Evolutionary conservation across 441 rosid species (phyloP), one percentile per base, ranked within the genome.

Genomic region (Jatropha multifida): DNA sequence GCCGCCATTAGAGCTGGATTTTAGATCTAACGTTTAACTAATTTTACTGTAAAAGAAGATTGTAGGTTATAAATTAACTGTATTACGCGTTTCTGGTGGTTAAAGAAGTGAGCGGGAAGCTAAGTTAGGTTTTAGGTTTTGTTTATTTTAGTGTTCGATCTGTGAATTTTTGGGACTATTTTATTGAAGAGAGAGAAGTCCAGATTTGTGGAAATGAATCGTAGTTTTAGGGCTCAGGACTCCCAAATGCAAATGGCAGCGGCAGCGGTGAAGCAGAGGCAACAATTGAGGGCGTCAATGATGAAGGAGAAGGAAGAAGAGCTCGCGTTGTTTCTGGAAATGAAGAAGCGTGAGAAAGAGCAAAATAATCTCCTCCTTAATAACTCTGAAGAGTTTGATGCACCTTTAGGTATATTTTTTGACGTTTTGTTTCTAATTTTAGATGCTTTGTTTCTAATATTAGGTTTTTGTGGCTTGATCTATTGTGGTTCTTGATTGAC

Each of bases 261-360:
- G 17, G 83, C 92, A 68, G 87, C 82, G 56, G 83, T 78, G 84
- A 90, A 86, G 74, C 97, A 90, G 81, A 86, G 92, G 78, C 90
- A 87, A 75, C 95, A 89, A 55, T 87, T 92, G 73, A 85, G 90
- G 78, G 92, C 93, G 73, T 87, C 96, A 65, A 84, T 89, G 94
- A 79, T 85, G 90, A 92, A 86, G 83, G 97, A 93, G 76, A 93
- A 88, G 71, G 99, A 95, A 70, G 99, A 95, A 69, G 97, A 95
- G 79, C 94, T 93, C 2, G 87, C 94, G 3, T 72, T 95, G 89
- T 95, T 95, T 76, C 90, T 90, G 32, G 99, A 95, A 86, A 95
- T 95, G 98, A 90, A 86, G 38, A 89, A 86, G 69, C 90, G 93
- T n/a, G 99, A 92, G 86, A 93, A 90, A 81, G 95, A 90, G 59